Conservation (phyloP, 257 asterid species). For the Euphrasia confusa region DNA sequence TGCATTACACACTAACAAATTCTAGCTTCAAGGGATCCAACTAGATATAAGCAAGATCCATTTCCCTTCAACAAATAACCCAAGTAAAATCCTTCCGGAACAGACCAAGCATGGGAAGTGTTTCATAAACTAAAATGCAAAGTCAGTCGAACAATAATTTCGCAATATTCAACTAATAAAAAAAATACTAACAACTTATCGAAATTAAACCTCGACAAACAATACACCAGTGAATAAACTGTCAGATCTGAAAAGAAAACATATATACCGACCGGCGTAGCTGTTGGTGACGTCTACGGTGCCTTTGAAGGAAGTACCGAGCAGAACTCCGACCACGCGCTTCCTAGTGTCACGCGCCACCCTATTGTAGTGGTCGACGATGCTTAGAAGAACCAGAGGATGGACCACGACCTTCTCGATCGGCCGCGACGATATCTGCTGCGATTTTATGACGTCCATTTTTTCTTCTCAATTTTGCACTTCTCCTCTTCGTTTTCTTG, state of each 20-base stretch:
- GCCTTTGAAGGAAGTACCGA: constrained; percentile 78
- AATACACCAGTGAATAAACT: background rate
- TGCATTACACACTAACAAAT: too few species aligned
- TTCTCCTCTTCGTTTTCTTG: background rate
- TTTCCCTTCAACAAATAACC: background rate
- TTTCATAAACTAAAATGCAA: constrained; percentile 5
- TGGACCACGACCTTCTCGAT: constrained; percentile 94
- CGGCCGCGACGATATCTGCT: constrained; percentile 73
- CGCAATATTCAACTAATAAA: background rate
- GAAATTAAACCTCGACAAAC: constrained; percentile 15
- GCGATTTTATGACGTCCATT: constrained; percentile 85
- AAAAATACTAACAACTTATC: background rate
- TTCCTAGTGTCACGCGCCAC: constrained; percentile 90
- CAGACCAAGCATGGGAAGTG: background rate
- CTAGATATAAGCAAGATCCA: background rate
- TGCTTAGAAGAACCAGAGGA: constrained; percentile 86
- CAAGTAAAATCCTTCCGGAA: background rate
- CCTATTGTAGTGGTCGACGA: constrained; percentile 92
- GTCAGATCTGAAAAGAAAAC: constrained; percentile 41
- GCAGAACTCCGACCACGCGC: constrained; percentile 91
- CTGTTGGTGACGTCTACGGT: constrained; percentile 93
- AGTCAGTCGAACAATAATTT: background rate
- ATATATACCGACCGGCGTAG: constrained; percentile 65
- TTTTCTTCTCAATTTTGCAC: constrained; percentile 16
- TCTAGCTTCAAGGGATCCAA: too few species aligned